Conservation (phyloP, 768 basidiomycete species). For the Phlebiopsis gigantea region DNA sequence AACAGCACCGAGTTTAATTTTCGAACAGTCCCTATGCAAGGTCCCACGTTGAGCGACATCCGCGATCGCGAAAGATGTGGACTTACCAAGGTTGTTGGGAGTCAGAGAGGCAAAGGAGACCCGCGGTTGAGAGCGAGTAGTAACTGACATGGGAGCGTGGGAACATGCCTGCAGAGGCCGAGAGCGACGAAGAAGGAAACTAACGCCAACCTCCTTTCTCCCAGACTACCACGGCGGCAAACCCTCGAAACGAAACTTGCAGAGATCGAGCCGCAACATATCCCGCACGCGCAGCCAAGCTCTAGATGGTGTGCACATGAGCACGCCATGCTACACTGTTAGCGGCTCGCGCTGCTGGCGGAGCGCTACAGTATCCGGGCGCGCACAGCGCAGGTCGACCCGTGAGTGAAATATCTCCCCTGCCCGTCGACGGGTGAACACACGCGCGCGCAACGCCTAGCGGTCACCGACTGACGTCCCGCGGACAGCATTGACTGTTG, state of each 20-base stretch:
- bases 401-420: not conserved
- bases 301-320: not conserved
- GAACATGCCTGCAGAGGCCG: slow-evolving; percentile 10
- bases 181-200: slow-evolving; percentile 2
- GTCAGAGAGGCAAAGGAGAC: slow-evolving; percentile 72
- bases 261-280: not conserved
- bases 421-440: not conserved
- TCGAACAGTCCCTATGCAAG: slow-evolving; percentile 35
- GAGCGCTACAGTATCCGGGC: not conserved
- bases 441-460: not conserved
- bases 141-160: slow-evolving; percentile 27
- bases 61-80: slow-evolving; percentile 12
- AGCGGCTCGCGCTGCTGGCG: not conserved
- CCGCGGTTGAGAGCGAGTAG: slow-evolving; percentile 32
- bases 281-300: not conserved
- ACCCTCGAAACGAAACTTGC: too few species aligned
- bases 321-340: not conserved
- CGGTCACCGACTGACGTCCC: not conserved
- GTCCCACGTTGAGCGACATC: not conserved
- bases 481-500: not conserved
- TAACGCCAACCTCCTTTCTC: not conserved
- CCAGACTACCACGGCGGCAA: not conserved
- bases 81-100: slow-evolving; percentile 75
- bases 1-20: slow-evolving; percentile 76
- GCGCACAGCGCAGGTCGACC: not conserved